Percentiles rank a stretch among this genome's conserved stretches.
These are phyloP conservation scores for Bathelium albidoporum DNA, from an alignment of 495 filamentous ascomycete genomes.

Conservation along the genomic window DNA sequence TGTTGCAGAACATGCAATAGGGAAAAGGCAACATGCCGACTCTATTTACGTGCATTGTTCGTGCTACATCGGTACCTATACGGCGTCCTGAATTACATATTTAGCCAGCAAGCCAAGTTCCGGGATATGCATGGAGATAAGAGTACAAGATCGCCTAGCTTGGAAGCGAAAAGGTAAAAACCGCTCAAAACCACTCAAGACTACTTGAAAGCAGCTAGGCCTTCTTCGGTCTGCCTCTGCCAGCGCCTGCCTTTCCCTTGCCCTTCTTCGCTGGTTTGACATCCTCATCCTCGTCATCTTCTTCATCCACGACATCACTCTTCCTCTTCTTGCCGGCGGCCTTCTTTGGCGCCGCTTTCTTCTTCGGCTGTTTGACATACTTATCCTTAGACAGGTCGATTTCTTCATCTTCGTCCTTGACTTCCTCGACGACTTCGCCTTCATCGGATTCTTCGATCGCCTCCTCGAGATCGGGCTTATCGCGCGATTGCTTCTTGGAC, in stretches of 20 bases:
- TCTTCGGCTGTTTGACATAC: constrained; percentile 76
- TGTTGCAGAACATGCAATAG: too few species aligned
- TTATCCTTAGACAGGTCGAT: constrained; percentile 86
- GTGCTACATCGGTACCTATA: too few species aligned
- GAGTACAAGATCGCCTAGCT: not conserved
- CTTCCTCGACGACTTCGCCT: constrained; percentile 49
- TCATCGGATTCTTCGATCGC: constrained; percentile 89
- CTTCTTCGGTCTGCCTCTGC: constrained; percentile 13
- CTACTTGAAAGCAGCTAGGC: not conserved
- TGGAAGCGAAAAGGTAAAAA: not conserved
- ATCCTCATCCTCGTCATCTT: constrained; percentile 29
- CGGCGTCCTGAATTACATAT: too few species aligned
- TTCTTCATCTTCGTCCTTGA: constrained; percentile 44
- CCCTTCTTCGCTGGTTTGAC: constrained; percentile 14
- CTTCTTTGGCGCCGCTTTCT: constrained; percentile 27
- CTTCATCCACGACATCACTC: constrained; percentile 41
- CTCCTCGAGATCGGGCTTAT: constrained; percentile 89
- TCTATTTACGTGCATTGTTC: too few species aligned
- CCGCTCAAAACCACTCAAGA: not conserved
- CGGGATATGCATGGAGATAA: not conserved
- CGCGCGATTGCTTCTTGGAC: constrained; percentile 60
- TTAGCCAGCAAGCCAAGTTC: not conserved
- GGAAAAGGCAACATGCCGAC: too few species aligned
- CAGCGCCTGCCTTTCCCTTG: constrained; percentile 11
- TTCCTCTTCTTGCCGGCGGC: constrained; percentile 45